A percentile compares a stretch with the other conserved stretches of the same genome.
Conservation (phyloP, 768 basidiomycete species). For the Russula brevipes region DNA sequence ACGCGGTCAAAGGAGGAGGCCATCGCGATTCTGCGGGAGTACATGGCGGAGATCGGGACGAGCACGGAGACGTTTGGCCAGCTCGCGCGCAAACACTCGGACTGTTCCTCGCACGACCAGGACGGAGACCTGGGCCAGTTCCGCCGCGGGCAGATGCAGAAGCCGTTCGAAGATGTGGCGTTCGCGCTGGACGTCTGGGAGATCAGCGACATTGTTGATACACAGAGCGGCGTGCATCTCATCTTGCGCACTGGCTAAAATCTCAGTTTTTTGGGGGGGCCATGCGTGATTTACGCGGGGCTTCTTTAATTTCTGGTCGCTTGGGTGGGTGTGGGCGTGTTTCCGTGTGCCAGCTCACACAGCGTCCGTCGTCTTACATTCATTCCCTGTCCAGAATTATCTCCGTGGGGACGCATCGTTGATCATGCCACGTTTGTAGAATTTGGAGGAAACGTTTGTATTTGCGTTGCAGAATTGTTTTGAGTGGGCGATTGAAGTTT, state of each 20-base stretch:
- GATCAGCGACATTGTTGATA: slow-evolving; percentile 77
- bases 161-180: slow-evolving; percentile 89
- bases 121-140: slow-evolving; percentile 90
- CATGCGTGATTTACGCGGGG: too few relatives aligned
- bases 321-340: too few relatives aligned
- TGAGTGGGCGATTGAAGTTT: neutral
- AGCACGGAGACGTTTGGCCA: slow-evolving; percentile 58
- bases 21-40: slow-evolving; percentile 63
- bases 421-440: neutral
- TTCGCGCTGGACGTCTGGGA: slow-evolving; percentile 65
- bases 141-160: slow-evolving; percentile 88
- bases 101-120: slow-evolving; percentile 81
- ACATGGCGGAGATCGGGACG: slow-evolving; percentile 56
- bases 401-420: neutral
- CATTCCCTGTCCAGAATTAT: neutral
- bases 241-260: slow-evolving; percentile 77
- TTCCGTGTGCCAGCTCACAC: neutral
- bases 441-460: neutral
- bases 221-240: slow-evolving; percentile 94
- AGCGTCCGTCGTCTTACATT: neutral
- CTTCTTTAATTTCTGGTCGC: too few relatives aligned
- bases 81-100: slow-evolving; percentile 73
- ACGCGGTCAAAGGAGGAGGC: slow-evolving; percentile 88
- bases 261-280: neutral
- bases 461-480: neutral